Evolutionary conservation across 305 asterid species (phyloP).

Genomic region (Fraxinus sp.): DNA sequence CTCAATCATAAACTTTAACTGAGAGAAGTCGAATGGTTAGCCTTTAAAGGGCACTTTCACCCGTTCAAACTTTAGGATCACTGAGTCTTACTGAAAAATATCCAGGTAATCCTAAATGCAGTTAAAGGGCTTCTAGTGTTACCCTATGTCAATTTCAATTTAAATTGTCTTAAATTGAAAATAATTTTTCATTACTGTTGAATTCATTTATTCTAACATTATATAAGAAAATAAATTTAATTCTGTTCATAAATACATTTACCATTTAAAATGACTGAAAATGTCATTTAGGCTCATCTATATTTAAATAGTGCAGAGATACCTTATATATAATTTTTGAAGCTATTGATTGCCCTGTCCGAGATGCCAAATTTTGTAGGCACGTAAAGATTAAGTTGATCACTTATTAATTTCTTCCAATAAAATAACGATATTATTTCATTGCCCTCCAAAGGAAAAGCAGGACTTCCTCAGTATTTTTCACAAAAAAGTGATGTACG

Average conservation of each 20-base stretch:
- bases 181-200: background rate
- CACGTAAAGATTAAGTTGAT: background rate
- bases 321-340: background rate
- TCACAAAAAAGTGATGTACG: background rate
- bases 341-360: background rate
- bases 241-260: background rate
- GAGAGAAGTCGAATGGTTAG: background rate
- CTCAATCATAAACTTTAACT: background rate
- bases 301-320: background rate
- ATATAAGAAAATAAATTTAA: background rate
- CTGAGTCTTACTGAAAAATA: background rate
- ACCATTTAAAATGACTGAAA: background rate
- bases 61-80: background rate
- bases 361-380: background rate
- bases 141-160: background rate
- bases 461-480: background rate
- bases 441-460: background rate
- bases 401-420: background rate
- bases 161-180: background rate
- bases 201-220: background rate
- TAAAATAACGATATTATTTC: background rate
- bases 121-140: background rate
- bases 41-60: background rate
- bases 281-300: background rate
- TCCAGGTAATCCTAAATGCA: background rate